Conservation (phyloP, 2,329 filamentous ascomycete genomes). For the Metarhizium rileyi region DNA sequence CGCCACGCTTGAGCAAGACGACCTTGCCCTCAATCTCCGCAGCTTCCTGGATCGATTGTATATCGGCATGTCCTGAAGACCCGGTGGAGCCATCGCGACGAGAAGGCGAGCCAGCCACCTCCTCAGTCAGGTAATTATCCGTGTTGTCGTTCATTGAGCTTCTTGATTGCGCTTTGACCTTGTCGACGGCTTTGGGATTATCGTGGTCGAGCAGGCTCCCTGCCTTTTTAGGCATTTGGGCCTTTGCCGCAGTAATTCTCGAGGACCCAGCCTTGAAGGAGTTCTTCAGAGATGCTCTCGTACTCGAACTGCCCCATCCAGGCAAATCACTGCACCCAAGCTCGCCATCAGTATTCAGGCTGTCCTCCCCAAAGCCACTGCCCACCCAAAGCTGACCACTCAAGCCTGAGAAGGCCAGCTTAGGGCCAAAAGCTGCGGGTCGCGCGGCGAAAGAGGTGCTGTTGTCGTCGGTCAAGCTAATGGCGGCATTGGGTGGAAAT, state of each 20-base stretch:
- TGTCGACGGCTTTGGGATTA: constrained; percentile 13
- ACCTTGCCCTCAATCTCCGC: constrained; percentile 92
- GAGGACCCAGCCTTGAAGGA: constrained; percentile 22
- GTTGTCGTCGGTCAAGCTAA: constrained; percentile 95
- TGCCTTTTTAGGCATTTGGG: constrained; percentile 10
- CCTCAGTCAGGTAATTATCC: constrained; percentile 70
- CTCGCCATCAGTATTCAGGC: constrained; percentile 64
- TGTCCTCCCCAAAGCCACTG: constrained; percentile 79
- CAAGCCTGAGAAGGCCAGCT: constrained; percentile 63
- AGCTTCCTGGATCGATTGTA: constrained; percentile 81
- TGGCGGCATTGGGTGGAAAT: constrained; percentile 90
- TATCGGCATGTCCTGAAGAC: constrained; percentile 63
- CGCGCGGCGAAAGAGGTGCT: constrained; percentile 92
- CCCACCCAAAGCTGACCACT: constrained; percentile 92
- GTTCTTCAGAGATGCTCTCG: constrained; percentile 33
- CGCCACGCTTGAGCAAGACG: constrained; percentile 81
- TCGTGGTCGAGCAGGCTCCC: constrained; percentile 17
- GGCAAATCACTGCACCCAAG: constrained; percentile 91
- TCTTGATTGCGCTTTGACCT: constrained; percentile 6
- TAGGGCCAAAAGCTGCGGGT: constrained; percentile 85
- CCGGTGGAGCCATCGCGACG: constrained; percentile 25
- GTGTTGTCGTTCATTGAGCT: constrained; percentile 58
- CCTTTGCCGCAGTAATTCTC: constrained; percentile 10
- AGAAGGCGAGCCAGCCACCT: constrained; percentile 20
- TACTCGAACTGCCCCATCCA: constrained; percentile 63